Conservation (phyloP, 2,329 filamentous ascomycete species). For the Beauveria brongniartii region DNA sequence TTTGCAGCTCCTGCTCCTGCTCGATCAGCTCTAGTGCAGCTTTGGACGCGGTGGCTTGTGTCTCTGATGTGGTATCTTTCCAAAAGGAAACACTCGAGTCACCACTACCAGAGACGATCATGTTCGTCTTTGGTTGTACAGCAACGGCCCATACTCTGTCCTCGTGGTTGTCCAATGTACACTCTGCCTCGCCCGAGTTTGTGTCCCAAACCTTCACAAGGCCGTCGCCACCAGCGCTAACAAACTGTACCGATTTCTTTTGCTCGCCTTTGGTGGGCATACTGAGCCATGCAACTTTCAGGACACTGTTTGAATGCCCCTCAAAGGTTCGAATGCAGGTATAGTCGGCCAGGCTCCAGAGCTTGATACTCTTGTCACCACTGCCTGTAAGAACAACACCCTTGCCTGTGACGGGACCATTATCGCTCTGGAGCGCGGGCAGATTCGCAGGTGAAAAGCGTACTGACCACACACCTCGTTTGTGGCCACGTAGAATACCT, state of each 20-base stretch:
- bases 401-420: constrained; percentile 64
- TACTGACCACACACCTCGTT: constrained; percentile 92
- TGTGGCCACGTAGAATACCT: constrained; percentile 86
- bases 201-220: constrained; percentile 96
- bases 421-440: constrained; percentile 63
- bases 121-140: constrained; percentile 59
- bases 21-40: constrained; percentile 76
- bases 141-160: constrained; percentile 91
- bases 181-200: constrained; percentile 72
- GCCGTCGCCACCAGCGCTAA: constrained; percentile 85
- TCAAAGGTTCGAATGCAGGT: constrained; percentile 90
- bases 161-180: constrained; percentile 92
- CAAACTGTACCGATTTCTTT: constrained; percentile 61
- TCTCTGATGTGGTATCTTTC: constrained; percentile 81
- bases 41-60: constrained; percentile 63
- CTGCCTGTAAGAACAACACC: constrained; percentile 84
- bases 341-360: constrained; percentile 92
- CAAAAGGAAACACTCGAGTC: constrained; percentile 94
- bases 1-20: constrained; percentile 89
- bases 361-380: constrained; percentile 90
- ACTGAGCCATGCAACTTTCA: constrained; percentile 86
- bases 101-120: constrained; percentile 81
- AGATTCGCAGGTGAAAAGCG: constrained; percentile 77
- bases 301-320: constrained; percentile 88
- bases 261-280: constrained; percentile 41